Base-by-base conservation (phyloP, 306 rosid species). In the Fragaria nilgerrensis region DNA sequence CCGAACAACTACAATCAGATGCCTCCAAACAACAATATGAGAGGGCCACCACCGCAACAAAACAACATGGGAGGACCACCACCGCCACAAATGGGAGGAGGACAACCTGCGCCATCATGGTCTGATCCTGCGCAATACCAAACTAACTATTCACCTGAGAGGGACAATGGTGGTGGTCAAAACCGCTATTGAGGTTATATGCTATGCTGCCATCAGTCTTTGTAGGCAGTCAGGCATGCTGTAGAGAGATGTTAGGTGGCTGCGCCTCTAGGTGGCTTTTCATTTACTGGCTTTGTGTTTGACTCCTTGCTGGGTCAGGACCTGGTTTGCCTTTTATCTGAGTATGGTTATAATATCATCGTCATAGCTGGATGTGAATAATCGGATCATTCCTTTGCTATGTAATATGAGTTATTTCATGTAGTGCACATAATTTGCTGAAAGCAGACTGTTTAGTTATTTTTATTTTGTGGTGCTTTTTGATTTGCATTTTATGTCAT, bases 91-190 rank as follows among this genome's bases (percentile, higher is more conserved):
- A 23, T 52, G 43, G 74, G 32, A 62, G 36, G 65, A 15, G 3
- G 27, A 66, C 79, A 75, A 23, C 86, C 85, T 22, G 80, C 66
- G 71, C 85, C 82, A 27, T 89, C 87, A 55, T 88, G 95, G 96
- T 74, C 88, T 36, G 76, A 61, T 50, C 41, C 76, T 64, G 73
- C 65, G 9, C 56, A 79, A 8, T 64, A 81, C 69, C 85, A 82
- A 80, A 62, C 37, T 78, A 80, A 86, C 75, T 79, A 76, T 76
- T 62, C 73, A 7, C 87, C 85, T 44, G 69, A 50, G 72, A 70
- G 85, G 81, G 85, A 82, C 61, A 15, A 53, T 63, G 82, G 85
- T n/a, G 56, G 44, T 19, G 86, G 85, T 69, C 73, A 84, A 47
- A 87, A 86, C 77, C 75, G 81, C n/a, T 79, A 78, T 16, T 83